Base-by-base conservation (phyloP, 1,284 basidiomycete species). In the Moesziomyces aphidis region DNA sequence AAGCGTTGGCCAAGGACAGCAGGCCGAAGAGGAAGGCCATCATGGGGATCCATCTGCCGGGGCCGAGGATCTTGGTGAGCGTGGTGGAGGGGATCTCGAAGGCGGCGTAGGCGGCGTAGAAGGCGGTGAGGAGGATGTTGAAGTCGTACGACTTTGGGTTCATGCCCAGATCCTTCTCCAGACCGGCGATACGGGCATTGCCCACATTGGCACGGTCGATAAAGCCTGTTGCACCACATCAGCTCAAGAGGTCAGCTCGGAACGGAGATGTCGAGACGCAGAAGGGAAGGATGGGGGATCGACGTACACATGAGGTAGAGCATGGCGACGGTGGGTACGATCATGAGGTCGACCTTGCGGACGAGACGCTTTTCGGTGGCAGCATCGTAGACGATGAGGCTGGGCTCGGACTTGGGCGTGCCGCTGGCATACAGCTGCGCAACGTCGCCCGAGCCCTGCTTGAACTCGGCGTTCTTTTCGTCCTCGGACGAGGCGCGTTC, bases 51-150 rank as follows among this genome's bases (percentile, higher is more conserved):
- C 85, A 86, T 36, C 81, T 57, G 34, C 79, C 85, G 19, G 85
- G 83, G 24, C 83, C 81, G 53, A 82, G 76, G 47, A 83, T 83
- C 71, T 87, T 88, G 56, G 87, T 80, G 10, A 89, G 75, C 80
- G 92, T 89, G 83, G 91, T 90, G 48, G 88, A 84, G 3, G 91
- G 91, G 24, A 92, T 88, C 83, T 80, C 79, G 48, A 78, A 79
- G n/a, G 70, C 55, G 24, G 73, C 64, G 34, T 79, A 81, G 22
- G 73, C 60, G 28, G 72, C 60, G 45, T 79, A 73, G 49, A 73
- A 73, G 22, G 65, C 53, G 17, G 78, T 80, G 47, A 81, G 52
- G n/a, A 81, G 61, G 36, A 82, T 76, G 61, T 79, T 79, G 64
- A 64, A 78, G n/a, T 77, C 49, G 52, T 75, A 79, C 31, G 57